phyloP scores from a whole-genome alignment of 257 asterid species.

The Solanum chmielewskii region DNA sequence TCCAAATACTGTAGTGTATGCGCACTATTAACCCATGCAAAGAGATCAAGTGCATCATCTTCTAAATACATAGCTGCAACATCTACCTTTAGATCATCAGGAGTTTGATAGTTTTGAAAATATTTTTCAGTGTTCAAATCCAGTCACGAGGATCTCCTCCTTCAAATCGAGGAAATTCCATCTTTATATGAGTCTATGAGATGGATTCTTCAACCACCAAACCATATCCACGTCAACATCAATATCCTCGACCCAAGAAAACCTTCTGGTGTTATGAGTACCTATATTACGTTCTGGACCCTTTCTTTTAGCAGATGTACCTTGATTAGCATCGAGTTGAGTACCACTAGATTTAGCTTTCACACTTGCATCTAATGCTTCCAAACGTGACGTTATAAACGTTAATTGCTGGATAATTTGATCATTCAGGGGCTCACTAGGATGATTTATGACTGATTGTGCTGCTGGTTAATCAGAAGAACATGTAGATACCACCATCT shows the following conservation, averaged over 20 bases:
- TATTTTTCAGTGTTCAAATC: not conserved
- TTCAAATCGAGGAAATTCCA: not conserved
- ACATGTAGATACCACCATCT: too few relatives aligned
- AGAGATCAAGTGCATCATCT: not conserved
- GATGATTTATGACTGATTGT: not conserved
- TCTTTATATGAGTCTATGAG: not conserved
- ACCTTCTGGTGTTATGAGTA: not conserved
- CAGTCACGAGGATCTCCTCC: not conserved
- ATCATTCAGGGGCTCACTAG: too few relatives aligned
- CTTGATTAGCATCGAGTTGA: not conserved
- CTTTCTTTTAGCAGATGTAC: not conserved
- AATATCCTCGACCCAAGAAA: not conserved
- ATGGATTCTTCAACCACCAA: not conserved
- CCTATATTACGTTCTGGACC: not conserved
- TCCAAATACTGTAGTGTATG: not conserved
- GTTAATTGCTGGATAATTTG: too few relatives aligned
- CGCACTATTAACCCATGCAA: not conserved
- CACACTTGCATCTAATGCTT: too few relatives aligned
- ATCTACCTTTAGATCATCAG: not conserved
- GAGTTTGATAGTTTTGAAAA: not conserved
- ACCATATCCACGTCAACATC: not conserved
- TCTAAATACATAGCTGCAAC: not conserved
- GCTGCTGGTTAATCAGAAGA: too few relatives aligned
- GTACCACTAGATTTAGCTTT: not conserved
- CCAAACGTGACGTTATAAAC: too few relatives aligned